A percentile compares a stretch with the other conserved stretches of the same genome.
Evolutionary conservation across 768 basidiomycete species (phyloP).

Genomic region (Dioszegia crocea): DNA sequence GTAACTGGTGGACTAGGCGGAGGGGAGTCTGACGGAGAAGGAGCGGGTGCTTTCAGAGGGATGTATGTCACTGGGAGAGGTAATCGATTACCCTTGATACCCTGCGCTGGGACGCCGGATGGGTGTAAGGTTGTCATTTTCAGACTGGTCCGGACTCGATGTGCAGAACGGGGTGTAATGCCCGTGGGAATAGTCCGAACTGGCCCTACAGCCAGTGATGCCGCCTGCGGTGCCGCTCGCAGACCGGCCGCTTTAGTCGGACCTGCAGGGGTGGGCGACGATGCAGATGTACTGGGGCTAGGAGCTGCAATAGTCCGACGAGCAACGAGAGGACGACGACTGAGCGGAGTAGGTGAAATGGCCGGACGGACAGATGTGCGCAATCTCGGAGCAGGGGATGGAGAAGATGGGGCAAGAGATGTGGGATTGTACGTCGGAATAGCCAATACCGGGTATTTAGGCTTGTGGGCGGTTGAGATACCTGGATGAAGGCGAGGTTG

Average conservation of each 20-base stretch:
- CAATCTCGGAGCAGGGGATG: neutral
- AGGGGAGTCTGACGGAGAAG: neutral
- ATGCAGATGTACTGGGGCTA: too few species aligned
- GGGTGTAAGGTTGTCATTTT: neutral
- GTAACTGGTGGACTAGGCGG: neutral
- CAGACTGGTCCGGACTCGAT: neutral
- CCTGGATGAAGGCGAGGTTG: too few species aligned
- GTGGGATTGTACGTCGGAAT: too few species aligned
- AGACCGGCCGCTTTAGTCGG: neutral
- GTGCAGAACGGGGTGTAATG: slow-evolving; percentile 3
- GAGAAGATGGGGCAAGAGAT: neutral
- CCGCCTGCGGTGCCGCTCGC: neutral
- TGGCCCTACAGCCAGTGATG: too few species aligned
- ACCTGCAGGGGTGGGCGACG: too few species aligned
- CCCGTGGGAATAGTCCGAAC: neutral
- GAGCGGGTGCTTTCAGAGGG: neutral
- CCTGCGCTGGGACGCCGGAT: neutral
- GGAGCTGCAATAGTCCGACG: slow-evolving; percentile 2
- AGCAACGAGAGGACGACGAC: neutral
- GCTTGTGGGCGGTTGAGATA: too few species aligned
- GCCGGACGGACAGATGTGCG: too few species aligned
- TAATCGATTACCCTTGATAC: neutral
- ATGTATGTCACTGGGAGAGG: neutral
- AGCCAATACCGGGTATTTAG: too few species aligned
- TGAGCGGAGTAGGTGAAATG: neutral